A percentile compares a stretch with the other conserved stretches of the same genome.
Evolutionary conservation across 1,284 basidiomycete species (phyloP).

Genomic region (Cutaneotrichosporon sp.): DNA sequence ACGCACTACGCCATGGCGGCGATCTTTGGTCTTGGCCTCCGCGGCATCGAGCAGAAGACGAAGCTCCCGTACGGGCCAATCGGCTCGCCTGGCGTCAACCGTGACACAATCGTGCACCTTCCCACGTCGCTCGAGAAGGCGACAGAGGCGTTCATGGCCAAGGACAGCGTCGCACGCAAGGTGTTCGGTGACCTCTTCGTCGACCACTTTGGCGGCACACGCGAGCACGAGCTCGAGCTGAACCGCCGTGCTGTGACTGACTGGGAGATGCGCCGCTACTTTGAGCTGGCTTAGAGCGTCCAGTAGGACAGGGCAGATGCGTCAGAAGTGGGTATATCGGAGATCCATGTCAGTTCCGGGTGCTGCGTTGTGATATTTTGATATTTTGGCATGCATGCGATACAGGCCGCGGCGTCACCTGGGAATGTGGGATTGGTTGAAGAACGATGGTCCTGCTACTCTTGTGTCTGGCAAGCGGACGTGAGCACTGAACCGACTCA

Average conservation of each 20-base stretch:
- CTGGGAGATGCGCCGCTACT: constrained; percentile 88
- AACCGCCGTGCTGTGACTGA: constrained; percentile 88
- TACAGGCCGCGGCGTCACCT: not conserved
- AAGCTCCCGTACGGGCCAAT: constrained; percentile 71
- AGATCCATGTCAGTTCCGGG: not conserved
- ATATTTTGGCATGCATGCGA: not conserved
- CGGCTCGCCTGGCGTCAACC: constrained; percentile 45
- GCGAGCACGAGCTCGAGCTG: constrained; percentile 79
- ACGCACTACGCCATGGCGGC: constrained; percentile 83
- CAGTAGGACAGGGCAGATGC: not conserved
- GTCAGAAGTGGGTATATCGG: not conserved
- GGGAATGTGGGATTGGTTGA: no score
- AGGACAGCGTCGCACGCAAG: constrained; percentile 76
- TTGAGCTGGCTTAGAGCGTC: constrained; percentile 65
- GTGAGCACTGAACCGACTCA: not conserved
- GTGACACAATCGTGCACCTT: constrained; percentile 63
- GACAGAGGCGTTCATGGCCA: constrained; percentile 72
- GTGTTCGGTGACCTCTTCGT: constrained; percentile 86
- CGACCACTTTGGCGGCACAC: constrained; percentile 88
- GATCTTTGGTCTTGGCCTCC: constrained; percentile 78
- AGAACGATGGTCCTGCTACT: no score
- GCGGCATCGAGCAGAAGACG: constrained; percentile 78
- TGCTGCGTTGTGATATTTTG: not conserved
- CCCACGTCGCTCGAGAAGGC: constrained; percentile 76
- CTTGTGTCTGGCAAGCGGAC: no score